Percentiles rank a stretch among this genome's conserved stretches.
Evolutionary conservation across 768 basidiomycete species (phyloP).

Genomic region (Mycena kentingensis): DNA sequence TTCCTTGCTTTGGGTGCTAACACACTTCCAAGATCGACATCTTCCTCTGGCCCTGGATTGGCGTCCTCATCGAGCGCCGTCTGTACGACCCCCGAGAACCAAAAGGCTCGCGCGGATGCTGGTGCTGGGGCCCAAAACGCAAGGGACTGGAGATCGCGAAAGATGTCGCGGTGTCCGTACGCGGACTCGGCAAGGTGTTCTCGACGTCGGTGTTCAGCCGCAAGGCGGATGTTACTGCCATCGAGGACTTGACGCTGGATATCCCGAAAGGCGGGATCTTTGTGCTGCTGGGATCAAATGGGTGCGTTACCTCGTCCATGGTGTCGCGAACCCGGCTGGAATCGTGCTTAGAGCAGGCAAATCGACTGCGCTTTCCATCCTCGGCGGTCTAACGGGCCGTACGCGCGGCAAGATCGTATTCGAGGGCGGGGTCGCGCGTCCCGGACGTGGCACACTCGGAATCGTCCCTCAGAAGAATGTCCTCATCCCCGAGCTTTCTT

Average conservation of each 20-base stretch:
- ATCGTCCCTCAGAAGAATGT: slow-evolving; percentile 79
- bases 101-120: slow-evolving; percentile 28
- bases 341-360: no score
- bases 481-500: slow-evolving; percentile 73
- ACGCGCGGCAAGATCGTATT: no score
- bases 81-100: slow-evolving; percentile 62
- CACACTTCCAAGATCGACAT: slow-evolving; percentile 54
- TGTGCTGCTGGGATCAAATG: slow-evolving; percentile 74
- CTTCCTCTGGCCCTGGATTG: slow-evolving; percentile 74
- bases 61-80: slow-evolving; percentile 55
- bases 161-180: slow-evolving; percentile 61
- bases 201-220: slow-evolving; percentile 48
- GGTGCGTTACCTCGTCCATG: slow-evolving; percentile 37
- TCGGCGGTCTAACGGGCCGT: no score
- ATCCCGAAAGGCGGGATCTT: slow-evolving; percentile 77
- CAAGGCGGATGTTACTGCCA: slow-evolving; percentile 59
- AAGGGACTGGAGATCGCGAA: slow-evolving; percentile 30
- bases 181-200: slow-evolving; percentile 62
- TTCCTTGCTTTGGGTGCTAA: not conserved
- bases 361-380: no score
- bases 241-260: slow-evolving; percentile 65
- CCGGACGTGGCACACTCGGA: slow-evolving; percentile 64
- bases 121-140: slow-evolving; percentile 36
- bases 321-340: no score
- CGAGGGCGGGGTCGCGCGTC: slow-evolving; percentile 51